Evolutionary conservation across 192 early-diverging fungal genomes (phyloP).

Genomic region (Mortierella claussenii): DNA sequence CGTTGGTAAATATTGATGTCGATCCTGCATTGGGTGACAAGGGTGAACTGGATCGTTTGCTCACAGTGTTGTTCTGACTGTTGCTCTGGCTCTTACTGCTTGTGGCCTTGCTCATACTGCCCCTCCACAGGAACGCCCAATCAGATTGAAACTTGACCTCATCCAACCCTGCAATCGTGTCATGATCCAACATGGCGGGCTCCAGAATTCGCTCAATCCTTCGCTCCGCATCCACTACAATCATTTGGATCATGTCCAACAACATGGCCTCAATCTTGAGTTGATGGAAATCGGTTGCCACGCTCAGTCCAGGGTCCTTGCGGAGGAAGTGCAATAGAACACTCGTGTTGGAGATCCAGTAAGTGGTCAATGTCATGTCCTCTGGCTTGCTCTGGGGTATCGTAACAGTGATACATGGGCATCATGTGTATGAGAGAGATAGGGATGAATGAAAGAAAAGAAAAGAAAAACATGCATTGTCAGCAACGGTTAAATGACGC

Average conservation of each 20-base stretch:
- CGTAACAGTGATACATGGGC: background rate
- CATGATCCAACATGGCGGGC: slow-evolving; percentile 73
- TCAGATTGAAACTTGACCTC: slow-evolving; percentile 67
- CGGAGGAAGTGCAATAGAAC: slow-evolving; percentile 89
- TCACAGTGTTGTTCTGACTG: slow-evolving; percentile 9
- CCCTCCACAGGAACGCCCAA: slow-evolving; percentile 67
- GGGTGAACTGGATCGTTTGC: slow-evolving; percentile 29
- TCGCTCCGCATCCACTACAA: slow-evolving; percentile 72
- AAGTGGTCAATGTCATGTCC: slow-evolving; percentile 73
- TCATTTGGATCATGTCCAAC: slow-evolving; percentile 72
- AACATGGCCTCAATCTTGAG: slow-evolving; percentile 84
- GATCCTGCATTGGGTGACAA: slow-evolving; percentile 32
- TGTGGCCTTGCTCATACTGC: slow-evolving; percentile 41
- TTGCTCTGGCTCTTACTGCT: slow-evolving; percentile 19
- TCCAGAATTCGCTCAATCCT: slow-evolving; percentile 76
- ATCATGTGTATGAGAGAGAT: background rate
- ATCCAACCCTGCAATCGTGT: slow-evolving; percentile 74
- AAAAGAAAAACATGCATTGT: background rate
- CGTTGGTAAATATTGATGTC: slow-evolving; percentile 5
- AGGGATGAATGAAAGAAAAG: slow-evolving; percentile 5
- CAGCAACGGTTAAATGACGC: background rate
- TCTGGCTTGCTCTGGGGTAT: slow-evolving; percentile 51
- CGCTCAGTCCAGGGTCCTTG: slow-evolving; percentile 80
- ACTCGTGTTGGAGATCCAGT: slow-evolving; percentile 89
- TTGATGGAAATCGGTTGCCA: slow-evolving; percentile 78